Evolutionary conservation across 148 eudicot genomes (phyloP), one percentile per base, ranked within the genome.

Genomic region (Chenopodium suecicum): DNA sequence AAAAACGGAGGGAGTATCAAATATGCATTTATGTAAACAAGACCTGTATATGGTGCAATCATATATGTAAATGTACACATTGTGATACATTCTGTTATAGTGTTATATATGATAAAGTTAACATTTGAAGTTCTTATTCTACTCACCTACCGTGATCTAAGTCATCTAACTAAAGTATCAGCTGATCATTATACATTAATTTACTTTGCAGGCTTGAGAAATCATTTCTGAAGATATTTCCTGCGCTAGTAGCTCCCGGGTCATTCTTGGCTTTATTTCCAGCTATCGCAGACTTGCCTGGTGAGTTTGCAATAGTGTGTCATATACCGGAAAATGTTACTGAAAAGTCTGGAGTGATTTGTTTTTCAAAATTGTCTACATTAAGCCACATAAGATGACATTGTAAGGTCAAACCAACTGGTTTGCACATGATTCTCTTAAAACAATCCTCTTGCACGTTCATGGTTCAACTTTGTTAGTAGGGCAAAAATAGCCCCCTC

Each of bases 241-340:
- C 98, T 69, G 90, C 88, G 63, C 86, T 96, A 82, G 89, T 94
- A 79, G 90, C 95, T 67, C 93, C 92, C 69, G 98, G 98, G 54
- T 91, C 99, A 77, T 91, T 94, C 84, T 92, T 96, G 86, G 97
- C 97, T 50, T 86, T 94, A 34, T 94, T 92, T 81, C 90, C 90
- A 76, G 89, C 98, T 76, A 77, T 94, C 48, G 86, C 92, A 80
- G 99, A 96, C 87, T 88, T 96, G 89, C 99, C 99, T 48, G 91
- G 98, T 92, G 84, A 90, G 95, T 88, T 76, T 25, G 25, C 65
- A 29, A 41, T 68, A 64, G 47, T 22, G 11, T 62, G 66, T 65
- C 13, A 58, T 4, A 31, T 12, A 34, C 64, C 9, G 13, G 63
- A 50, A 23, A 34, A 73, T 73, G 74, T 48, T 37, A 34, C 52